phyloP scores from a whole-genome alignment of 441 rosid species.

The Gossypium lobatum region DNA sequence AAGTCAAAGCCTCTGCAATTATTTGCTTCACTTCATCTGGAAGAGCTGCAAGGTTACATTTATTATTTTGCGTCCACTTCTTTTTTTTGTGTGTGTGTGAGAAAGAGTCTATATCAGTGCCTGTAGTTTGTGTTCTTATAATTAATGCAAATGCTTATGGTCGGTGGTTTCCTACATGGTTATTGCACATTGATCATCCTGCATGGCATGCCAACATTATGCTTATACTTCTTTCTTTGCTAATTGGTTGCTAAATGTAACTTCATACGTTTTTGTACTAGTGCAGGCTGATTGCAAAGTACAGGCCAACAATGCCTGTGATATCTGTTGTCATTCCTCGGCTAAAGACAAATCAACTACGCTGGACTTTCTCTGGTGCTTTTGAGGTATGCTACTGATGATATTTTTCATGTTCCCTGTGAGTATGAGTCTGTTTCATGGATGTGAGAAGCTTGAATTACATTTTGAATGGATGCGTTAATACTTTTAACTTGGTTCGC shows the following conservation, averaged over 20 bases:
- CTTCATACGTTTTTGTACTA: not conserved
- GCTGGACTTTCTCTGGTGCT: conserved; percentile 61
- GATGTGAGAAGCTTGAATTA: not conserved
- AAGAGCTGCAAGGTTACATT: conserved; percentile 57
- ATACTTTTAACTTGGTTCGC: not conserved
- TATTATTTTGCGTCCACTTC: not conserved
- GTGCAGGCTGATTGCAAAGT: conserved; percentile 55
- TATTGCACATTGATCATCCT: not conserved
- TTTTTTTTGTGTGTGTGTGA: not conserved
- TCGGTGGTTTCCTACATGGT: not conserved
- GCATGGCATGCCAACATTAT: not conserved
- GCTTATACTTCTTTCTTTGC: not conserved
- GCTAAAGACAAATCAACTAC: conserved; percentile 52
- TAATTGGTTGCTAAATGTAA: not conserved
- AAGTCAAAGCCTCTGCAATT: conserved; percentile 61
- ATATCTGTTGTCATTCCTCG: conserved; percentile 66
- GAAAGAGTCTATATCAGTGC: not conserved
- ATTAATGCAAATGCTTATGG: not conserved
- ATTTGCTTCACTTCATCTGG: conserved; percentile 70
- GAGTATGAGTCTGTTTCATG: not conserved
- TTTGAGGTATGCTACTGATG: conserved; percentile 40
- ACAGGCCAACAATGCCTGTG: conserved; percentile 70
- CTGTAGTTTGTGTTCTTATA: not conserved
- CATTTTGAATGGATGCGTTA: not conserved
- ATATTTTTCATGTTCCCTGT: not conserved